These are phyloP conservation scores for Nakazawaea ishiwadae DNA, from an alignment of 805 yeast species.

Conservation along the genomic window DNA sequence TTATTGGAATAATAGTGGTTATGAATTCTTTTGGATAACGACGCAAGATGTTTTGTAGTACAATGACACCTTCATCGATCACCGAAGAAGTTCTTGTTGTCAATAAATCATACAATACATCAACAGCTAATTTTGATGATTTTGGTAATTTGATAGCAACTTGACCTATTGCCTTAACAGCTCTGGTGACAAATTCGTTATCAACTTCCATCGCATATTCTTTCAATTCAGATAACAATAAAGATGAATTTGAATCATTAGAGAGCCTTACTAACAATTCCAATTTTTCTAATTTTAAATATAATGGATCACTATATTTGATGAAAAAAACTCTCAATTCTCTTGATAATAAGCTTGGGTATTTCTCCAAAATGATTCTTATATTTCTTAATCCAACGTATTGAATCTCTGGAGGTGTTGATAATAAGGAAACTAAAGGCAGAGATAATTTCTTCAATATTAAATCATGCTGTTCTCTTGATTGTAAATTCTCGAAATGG, in stretches of 20 bases:
- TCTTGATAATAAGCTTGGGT: conserved; percentile 70
- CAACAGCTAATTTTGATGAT: conserved; percentile 53
- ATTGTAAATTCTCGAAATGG: conserved; percentile 50
- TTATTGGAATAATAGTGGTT: conserved; percentile 50
- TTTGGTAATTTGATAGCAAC: conserved; percentile 60
- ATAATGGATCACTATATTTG: conserved; percentile 80
- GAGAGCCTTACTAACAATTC: conserved; percentile 71
- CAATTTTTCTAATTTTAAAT: conserved; percentile 70
- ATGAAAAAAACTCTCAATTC: conserved; percentile 89
- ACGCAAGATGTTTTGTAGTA: conserved; percentile 61
- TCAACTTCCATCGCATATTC: conserved; percentile 87
- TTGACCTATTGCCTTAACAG: conserved; percentile 66
- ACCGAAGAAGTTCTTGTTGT: conserved; percentile 61
- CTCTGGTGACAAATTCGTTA: conserved; percentile 63
- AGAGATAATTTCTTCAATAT: conserved; percentile 71
- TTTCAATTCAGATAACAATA: conserved; percentile 64
- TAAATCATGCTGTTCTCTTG: conserved; percentile 33
- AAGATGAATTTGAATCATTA: conserved; percentile 49
- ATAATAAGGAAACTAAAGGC: conserved; percentile 81
- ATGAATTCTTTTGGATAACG: conserved; percentile 53
- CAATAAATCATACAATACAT: conserved; percentile 51
- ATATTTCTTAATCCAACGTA: conserved; percentile 90
- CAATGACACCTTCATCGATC: conserved; percentile 55
- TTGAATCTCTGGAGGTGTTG: conserved; percentile 91
- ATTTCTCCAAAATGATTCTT: conserved; percentile 81